Evolutionary conservation across 148 eudicot species (phyloP), one percentile per base, ranked within the genome.

Genomic region (Heliamphora exappendiculata): DNA sequence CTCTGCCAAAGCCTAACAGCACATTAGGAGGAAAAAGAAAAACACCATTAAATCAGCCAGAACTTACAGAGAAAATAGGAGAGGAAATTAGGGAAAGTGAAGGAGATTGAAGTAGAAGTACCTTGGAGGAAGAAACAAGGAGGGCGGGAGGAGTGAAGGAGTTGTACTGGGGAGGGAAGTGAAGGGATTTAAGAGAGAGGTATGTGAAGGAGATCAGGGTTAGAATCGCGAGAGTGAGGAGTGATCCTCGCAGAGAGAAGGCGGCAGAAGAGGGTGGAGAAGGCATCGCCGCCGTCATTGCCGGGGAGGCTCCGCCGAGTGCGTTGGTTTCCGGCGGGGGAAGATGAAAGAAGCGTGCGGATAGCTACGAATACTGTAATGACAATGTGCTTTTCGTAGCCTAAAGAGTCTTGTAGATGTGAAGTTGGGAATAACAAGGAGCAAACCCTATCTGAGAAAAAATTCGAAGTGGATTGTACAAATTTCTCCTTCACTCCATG

Each of bases 181-280:
- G 87, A 75, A 87, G 86, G 39, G 92, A 90, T 51, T 79, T 86
- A 62, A 90, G 88, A 54, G 95, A 89, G 82, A 94, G 78, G 66
- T 84, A 87, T 7, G 91, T 86, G 91, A 92, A 82, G 85, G 89
- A 83, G 51, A 86, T 55, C 34, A 91, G 80, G 39, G 96, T 90
- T 72, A 92, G 75, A 33, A 82, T 57, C 37, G 91, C 89, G 51
- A 94, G 85, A 55, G 91, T 80, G 67, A 91, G 88, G 44, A 94
- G 86, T 14, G 94, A 90, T 80, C 88, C 83, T 34, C 86, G 88
- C 31, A 88, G 80, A 19, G 76, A 79, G 76, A 82, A 80, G 80
- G 84, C 69, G 44, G 85, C 69, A 62, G 84, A 29, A 9, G 63
- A 64, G 74, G 84, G 68, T 41, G 85, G 63, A 69, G 88, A 74